Percentiles rank a stretch among this genome's conserved stretches.
Conservation (phyloP, 2,329 filamentous ascomycete genomes). For the Seiridium unicorne region DNA sequence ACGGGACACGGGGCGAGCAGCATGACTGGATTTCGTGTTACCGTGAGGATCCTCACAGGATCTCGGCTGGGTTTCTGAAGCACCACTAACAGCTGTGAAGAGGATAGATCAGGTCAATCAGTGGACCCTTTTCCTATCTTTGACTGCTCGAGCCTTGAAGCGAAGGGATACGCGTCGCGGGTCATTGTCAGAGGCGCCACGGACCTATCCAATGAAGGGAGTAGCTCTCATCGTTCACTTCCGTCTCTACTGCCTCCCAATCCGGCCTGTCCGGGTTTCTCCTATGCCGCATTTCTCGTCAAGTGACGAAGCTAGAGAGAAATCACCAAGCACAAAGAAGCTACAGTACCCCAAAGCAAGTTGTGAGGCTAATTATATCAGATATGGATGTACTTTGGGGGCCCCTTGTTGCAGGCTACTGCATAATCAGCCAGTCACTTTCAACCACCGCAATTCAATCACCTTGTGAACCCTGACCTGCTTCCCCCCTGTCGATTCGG, state of each 20-base stretch:
- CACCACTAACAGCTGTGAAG: background rate
- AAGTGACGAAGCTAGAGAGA: slow-evolving; percentile 23
- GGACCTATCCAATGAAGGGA: background rate
- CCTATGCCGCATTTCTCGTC: slow-evolving; percentile 16
- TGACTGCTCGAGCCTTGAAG: slow-evolving; percentile 8
- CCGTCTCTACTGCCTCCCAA: background rate
- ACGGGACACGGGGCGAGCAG: slow-evolving; percentile 1
- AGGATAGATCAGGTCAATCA: background rate
- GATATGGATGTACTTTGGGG: slow-evolving; percentile 25
- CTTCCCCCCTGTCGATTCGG: slow-evolving; percentile 30
- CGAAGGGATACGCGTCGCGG: slow-evolving; percentile 3
- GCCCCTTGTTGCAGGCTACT: slow-evolving; percentile 29
- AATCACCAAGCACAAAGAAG: slow-evolving; percentile 8
- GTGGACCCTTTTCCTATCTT: slow-evolving; percentile 8
- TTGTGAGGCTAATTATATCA: slow-evolving; percentile 38
- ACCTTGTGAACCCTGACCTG: slow-evolving; percentile 28
- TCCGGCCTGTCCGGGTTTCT: slow-evolving; percentile 2
- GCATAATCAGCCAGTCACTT: slow-evolving; percentile 29
- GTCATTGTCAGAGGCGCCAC: background rate
- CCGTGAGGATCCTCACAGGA: background rate
- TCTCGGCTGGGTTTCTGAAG: background rate
- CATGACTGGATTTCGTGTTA: slow-evolving; percentile 1
- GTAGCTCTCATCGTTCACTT: background rate
- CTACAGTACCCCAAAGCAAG: slow-evolving; percentile 13
- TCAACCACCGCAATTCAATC: slow-evolving; percentile 26